phyloP scores from a whole-genome alignment of 2,329 filamentous ascomycete species.

The Calycina herbarum region DNA sequence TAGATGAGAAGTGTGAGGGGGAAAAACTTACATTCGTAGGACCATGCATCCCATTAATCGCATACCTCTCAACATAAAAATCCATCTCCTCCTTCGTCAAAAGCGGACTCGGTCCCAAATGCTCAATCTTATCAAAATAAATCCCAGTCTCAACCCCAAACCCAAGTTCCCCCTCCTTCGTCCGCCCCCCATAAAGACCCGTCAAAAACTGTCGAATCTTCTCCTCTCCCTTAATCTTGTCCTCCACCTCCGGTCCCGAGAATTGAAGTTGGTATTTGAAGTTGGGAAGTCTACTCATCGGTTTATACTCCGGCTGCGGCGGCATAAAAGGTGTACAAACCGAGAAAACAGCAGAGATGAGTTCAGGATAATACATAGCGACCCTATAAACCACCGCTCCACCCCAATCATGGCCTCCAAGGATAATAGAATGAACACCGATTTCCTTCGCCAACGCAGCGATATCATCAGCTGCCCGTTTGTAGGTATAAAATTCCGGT shows the following conservation, averaged over 20 bases:
- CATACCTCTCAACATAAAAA: conserved; percentile 73
- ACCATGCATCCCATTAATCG: conserved; percentile 71
- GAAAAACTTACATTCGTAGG: conserved; percentile 60
- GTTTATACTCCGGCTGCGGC: conserved; percentile 52
- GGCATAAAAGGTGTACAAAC: conserved; percentile 75
- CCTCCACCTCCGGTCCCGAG: conserved; percentile 65
- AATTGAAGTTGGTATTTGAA: conserved; percentile 87
- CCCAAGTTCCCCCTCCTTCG: conserved; percentile 52
- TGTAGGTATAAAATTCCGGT: conserved; percentile 65
- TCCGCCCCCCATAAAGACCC: conserved; percentile 67
- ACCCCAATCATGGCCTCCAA: conserved; percentile 91
- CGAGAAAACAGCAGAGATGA: conserved; percentile 74
- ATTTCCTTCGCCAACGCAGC: conserved; percentile 62
- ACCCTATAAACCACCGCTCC: conserved; percentile 74
- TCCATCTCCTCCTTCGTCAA: conserved; percentile 70
- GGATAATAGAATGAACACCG: conserved; percentile 60
- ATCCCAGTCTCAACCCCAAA: conserved; percentile 65
- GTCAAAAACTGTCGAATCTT: conserved; percentile 70
- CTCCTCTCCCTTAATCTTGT: conserved; percentile 54
- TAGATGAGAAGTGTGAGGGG: too few species aligned
- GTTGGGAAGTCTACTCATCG: conserved; percentile 59
- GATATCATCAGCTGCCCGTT: conserved; percentile 73
- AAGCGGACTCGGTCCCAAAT: conserved; percentile 57
- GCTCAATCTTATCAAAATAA: conserved; percentile 60
- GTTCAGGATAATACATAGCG: conserved; percentile 69